Evolutionary conservation across 139 green algal species (phyloP), one percentile per base, ranked within the genome.

Genomic region (Chlamydomonas urium): DNA sequence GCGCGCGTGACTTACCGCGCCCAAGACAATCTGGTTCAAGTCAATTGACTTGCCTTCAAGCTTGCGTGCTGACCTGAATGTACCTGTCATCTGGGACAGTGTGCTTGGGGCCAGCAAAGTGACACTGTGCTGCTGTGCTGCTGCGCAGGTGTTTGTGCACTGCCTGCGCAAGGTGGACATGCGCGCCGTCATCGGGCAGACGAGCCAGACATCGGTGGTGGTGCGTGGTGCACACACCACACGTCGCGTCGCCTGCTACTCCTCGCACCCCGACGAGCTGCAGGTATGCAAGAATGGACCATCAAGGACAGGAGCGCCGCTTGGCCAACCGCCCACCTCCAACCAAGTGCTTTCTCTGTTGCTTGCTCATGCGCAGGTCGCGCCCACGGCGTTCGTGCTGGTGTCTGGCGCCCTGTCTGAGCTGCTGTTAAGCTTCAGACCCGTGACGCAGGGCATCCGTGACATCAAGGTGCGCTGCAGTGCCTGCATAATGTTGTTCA

Each of bases 91-190:
- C n/a, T n/a, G n/a, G n/a, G n/a, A n/a, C n/a, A n/a, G n/a, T n/a
- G n/a, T n/a, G n/a, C n/a, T n/a, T n/a, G n/a, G n/a, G n/a, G n/a
- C n/a, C n/a, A n/a, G n/a, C n/a, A n/a, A n/a, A n/a, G n/a, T n/a
- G n/a, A n/a, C n/a, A n/a, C n/a, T 50, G 42, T 50, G 14, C 42
- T 50, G 14, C 42, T 50, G 42, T 50, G 14, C 42, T 50, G 42
- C 42, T 50, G 42, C 10, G 42, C 78, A 85, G 77, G 79, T 88
- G 53, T 90, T 82, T 73, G 66, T 82, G 70, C 85, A 90, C 59
- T 59, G 72, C 6, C 75, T 88, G 65, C 70, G 70, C n/a, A 84
- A 83, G 72, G 81, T 86, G 48, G 82, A 90, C 73, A 85, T 90
- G 79, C 72, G 79, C 2, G 80, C 82, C 29, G 61, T 81, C 57